Conservation (phyloP, 768 basidiomycete genomes). For the Boletus pseudo-olivaceus region DNA sequence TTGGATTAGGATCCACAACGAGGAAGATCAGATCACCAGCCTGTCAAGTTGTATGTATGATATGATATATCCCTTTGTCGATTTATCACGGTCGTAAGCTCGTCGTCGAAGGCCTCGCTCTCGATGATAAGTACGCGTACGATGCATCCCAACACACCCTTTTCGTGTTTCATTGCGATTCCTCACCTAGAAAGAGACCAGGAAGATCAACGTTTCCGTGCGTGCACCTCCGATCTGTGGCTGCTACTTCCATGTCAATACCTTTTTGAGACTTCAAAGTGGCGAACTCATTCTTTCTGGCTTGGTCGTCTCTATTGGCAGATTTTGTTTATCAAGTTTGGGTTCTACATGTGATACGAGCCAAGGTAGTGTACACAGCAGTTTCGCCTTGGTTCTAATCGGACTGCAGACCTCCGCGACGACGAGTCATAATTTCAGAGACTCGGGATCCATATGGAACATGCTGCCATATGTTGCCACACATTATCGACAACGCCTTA, state of each 20-base stretch:
- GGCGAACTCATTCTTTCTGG: constrained; percentile 31
- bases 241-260: constrained; percentile 53
- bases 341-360: constrained; percentile 15
- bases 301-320: constrained; percentile 30
- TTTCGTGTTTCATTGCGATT: constrained; percentile 52
- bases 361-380: too few relatives aligned
- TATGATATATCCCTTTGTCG: constrained; percentile 57
- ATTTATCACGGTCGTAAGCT: constrained; percentile 57
- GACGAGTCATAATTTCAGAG: too few relatives aligned
- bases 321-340: constrained; percentile 30
- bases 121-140: constrained; percentile 51
- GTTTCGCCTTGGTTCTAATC: too few relatives aligned
- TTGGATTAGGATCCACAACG: constrained; percentile 48
- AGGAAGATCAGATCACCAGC: constrained; percentile 77
- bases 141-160: constrained; percentile 72
- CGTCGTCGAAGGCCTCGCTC: constrained; percentile 51
- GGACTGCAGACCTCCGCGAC: too few relatives aligned
- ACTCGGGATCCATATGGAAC: too few relatives aligned
- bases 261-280: constrained; percentile 63
- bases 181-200: constrained; percentile 40
- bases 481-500: too few relatives aligned
- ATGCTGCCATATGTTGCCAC: too few relatives aligned
- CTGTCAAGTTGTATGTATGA: constrained; percentile 43
- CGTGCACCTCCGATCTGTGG: constrained; percentile 45
- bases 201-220: constrained; percentile 53